Evolutionary conservation across 192 early-diverging fungal genomes (phyloP).

Genomic region (Coemansia sp.): DNA sequence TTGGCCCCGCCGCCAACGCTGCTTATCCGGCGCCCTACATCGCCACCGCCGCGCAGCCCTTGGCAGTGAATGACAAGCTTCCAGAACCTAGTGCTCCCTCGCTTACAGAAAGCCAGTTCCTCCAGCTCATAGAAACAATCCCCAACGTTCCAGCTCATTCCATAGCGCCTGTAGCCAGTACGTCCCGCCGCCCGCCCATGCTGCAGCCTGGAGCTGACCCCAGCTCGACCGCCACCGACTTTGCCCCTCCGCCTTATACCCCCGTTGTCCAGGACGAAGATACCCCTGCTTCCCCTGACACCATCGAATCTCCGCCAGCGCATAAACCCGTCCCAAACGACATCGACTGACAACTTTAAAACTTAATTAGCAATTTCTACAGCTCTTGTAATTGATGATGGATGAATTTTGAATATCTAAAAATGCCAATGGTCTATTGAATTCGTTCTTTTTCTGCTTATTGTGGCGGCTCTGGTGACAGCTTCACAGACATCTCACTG

Average conservation of each 20-base stretch:
- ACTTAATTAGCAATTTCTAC: neutral
- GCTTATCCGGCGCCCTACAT: conserved; percentile 20
- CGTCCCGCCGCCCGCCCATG: neutral
- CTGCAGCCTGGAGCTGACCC: neutral
- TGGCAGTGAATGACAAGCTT: neutral
- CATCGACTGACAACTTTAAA: neutral
- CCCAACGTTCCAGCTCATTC: neutral
- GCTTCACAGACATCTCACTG: conserved; percentile 46
- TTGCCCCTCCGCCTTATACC: conserved; percentile 38
- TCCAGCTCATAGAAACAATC: neutral
- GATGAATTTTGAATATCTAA: neutral
- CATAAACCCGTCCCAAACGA: neutral
- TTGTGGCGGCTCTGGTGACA: conserved; percentile 34
- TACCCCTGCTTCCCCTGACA: neutral
- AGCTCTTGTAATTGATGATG: neutral
- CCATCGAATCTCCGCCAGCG: neutral
- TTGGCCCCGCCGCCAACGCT: neutral
- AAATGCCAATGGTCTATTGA: neutral
- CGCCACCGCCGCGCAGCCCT: conserved; percentile 2
- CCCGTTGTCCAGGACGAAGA: conserved; percentile 14
- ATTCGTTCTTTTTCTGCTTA: neutral
- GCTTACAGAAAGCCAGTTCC: conserved; percentile 19
- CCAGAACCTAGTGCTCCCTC: conserved; percentile 28
- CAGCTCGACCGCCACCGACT: neutral
- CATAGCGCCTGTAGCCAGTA: neutral